Evolutionary conservation across 2,329 filamentous ascomycete species (phyloP).

Genomic region (Alternaria gaisen): DNA sequence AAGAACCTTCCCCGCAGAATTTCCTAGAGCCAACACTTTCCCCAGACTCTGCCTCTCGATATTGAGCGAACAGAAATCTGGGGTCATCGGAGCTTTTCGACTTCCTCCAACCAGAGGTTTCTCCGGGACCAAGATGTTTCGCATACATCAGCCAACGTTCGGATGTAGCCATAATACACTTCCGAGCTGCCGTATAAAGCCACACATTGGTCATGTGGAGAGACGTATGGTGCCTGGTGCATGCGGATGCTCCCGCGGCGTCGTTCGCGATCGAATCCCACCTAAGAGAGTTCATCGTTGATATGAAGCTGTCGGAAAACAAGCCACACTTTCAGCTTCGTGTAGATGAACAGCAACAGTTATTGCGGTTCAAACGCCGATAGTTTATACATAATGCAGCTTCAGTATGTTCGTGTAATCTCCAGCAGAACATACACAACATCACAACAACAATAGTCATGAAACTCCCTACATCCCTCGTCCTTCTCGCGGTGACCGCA

Average conservation of each 20-base stretch:
- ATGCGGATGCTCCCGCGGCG: slow-evolving; percentile 3
- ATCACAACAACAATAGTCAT: slow-evolving; percentile 13
- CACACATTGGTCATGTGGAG: not conserved
- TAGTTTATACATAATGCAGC: slow-evolving; percentile 8
- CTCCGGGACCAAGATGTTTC: slow-evolving; percentile 15
- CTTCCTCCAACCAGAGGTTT: slow-evolving; percentile 30
- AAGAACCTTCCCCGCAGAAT: slow-evolving; percentile 1
- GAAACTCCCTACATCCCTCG: slow-evolving; percentile 21
- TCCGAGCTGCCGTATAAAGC: not conserved
- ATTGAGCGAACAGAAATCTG: slow-evolving; percentile 1
- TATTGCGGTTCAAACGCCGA: slow-evolving; percentile 17
- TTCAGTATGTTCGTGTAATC: not conserved
- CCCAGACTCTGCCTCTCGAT: slow-evolving; percentile 13
- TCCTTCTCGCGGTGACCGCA: slow-evolving; percentile 18
- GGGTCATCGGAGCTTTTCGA: slow-evolving; percentile 5
- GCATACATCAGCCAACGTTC: slow-evolving; percentile 3
- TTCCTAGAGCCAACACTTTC: not conserved
- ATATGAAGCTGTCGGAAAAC: slow-evolving; percentile 15
- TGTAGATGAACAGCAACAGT: not conserved
- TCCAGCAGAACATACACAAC: not conserved
- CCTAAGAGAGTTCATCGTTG: slow-evolving; percentile 17
- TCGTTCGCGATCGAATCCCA: slow-evolving; percentile 13
- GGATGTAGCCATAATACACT: not conserved
- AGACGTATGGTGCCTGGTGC: slow-evolving; percentile 6
- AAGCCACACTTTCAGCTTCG: not conserved